These are phyloP conservation scores for Parathielavia hyrcaniae DNA, from an alignment of 495 filamentous ascomycete species.

Conservation along the genomic window DNA sequence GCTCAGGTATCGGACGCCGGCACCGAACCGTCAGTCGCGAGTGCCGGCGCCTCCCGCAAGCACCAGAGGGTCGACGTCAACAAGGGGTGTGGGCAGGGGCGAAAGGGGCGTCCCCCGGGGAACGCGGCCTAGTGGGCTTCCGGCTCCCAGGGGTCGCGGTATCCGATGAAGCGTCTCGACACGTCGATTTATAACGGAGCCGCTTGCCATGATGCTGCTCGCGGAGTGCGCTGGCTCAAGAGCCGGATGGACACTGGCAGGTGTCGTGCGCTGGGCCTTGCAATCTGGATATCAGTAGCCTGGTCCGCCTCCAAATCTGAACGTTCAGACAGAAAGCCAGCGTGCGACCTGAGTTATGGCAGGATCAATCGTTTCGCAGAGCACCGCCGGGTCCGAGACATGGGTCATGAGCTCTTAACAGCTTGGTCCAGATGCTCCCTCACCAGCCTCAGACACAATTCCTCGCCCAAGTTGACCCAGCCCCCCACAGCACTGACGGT, in stretches of 20 bases:
- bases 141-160: constrained; percentile 37
- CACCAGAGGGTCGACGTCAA: constrained; percentile 33
- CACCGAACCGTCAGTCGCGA: constrained; percentile 45
- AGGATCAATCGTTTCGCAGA: not conserved
- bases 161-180: constrained; percentile 26
- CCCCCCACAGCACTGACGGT: constrained; percentile 35
- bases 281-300: too few species aligned
- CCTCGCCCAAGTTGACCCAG: constrained; percentile 24
- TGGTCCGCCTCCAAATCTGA: too few species aligned
- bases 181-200: not conserved
- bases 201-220: not conserved
- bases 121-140: constrained; percentile 43
- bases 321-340: too few species aligned
- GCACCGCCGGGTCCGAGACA: not conserved
- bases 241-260: not conserved
- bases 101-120: constrained; percentile 33
- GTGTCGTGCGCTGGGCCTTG: too few species aligned
- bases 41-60: constrained; percentile 33
- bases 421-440: constrained; percentile 24
- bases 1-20: constrained; percentile 56
- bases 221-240: not conserved
- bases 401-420: constrained; percentile 10
- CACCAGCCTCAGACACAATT: constrained; percentile 25
- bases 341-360: not conserved
- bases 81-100: constrained; percentile 33